These are phyloP conservation scores for Penicillium robsamsonii DNA, from an alignment of 495 filamentous ascomycete species.

Conservation along the genomic window DNA sequence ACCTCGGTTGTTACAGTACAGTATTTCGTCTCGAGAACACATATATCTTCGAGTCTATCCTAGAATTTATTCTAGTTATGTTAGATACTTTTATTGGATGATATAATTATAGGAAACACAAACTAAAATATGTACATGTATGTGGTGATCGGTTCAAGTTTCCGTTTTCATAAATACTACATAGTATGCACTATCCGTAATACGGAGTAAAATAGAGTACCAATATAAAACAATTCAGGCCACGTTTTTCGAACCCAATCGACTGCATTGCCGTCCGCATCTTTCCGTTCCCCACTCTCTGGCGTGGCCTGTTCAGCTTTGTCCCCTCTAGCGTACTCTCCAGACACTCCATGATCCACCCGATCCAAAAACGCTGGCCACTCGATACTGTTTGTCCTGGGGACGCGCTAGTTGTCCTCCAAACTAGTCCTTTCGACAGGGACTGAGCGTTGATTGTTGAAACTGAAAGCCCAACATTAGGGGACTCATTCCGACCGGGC, in stretches of 20 bases:
- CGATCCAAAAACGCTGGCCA: constrained; percentile 27
- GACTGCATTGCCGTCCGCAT: constrained; percentile 45
- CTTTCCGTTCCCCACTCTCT: constrained; percentile 35
- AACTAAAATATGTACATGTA: neutral
- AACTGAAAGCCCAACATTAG: constrained; percentile 10
- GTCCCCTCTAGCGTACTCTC: constrained; percentile 7
- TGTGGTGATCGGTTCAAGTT: neutral
- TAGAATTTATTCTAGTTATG: neutral
- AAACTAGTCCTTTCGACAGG: constrained; percentile 17
- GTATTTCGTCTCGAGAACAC: neutral
- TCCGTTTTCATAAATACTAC: neutral
- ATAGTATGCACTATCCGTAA: neutral
- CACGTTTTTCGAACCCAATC: constrained; percentile 45
- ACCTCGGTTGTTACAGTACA: constrained; percentile 3
- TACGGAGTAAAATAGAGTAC: constrained; percentile 7
- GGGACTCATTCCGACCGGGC: constrained; percentile 20
- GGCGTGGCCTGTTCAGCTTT: constrained; percentile 15
- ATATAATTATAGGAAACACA: neutral
- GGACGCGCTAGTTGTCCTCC: constrained; percentile 25
- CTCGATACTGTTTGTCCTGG: constrained; percentile 27
- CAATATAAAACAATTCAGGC: constrained; percentile 21
- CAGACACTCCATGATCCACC: constrained; percentile 17
- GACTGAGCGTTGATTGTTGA: constrained; percentile 24
- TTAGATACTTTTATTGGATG: neutral
- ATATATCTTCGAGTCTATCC: neutral